Evolutionary conservation across 495 filamentous ascomycete genomes (phyloP).

Genomic region (Parathielavia hyrcaniae): DNA sequence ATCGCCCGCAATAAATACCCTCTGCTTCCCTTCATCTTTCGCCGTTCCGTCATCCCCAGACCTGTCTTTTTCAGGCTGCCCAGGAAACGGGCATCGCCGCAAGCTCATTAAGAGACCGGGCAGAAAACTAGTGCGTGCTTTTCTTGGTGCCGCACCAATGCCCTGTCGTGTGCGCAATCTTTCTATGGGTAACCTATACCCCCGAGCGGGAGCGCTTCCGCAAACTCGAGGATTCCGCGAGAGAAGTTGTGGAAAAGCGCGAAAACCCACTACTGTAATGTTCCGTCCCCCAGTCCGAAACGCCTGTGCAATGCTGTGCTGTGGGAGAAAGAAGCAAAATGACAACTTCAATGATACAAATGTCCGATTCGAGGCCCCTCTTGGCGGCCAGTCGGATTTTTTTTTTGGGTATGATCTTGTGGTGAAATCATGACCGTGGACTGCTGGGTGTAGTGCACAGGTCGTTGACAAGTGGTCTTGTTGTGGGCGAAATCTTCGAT

Average conservation of each 20-base stretch:
- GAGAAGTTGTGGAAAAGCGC: not conserved
- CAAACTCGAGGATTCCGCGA: not conserved
- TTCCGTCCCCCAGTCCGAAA: slow-evolving; percentile 26
- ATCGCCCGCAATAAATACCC: not conserved
- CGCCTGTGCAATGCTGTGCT: slow-evolving; percentile 53
- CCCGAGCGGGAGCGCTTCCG: slow-evolving; percentile 2
- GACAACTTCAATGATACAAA: slow-evolving; percentile 33
- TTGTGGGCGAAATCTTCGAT: not conserved
- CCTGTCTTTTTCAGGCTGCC: not conserved
- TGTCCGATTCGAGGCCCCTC: slow-evolving; percentile 11
- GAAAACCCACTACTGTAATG: slow-evolving; percentile 29
- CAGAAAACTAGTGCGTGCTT: not conserved
- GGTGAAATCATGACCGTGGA: slow-evolving; percentile 46
- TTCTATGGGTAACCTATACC: slow-evolving; percentile 12
- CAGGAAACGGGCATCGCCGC: not conserved
- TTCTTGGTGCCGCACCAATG: not conserved
- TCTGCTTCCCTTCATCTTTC: not conserved
- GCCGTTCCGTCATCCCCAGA: not conserved
- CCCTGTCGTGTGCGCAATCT: slow-evolving; percentile 12
- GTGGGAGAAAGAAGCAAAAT: slow-evolving; percentile 21
- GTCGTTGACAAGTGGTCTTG: slow-evolving; percentile 23
- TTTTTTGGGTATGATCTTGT: slow-evolving; percentile 32
- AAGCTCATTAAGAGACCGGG: slow-evolving; percentile 3
- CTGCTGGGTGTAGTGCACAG: slow-evolving; percentile 43
- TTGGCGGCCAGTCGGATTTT: not conserved